Conservation (phyloP, 352 stramenopile genomes). For the Globisporangium iwayamae region DNA sequence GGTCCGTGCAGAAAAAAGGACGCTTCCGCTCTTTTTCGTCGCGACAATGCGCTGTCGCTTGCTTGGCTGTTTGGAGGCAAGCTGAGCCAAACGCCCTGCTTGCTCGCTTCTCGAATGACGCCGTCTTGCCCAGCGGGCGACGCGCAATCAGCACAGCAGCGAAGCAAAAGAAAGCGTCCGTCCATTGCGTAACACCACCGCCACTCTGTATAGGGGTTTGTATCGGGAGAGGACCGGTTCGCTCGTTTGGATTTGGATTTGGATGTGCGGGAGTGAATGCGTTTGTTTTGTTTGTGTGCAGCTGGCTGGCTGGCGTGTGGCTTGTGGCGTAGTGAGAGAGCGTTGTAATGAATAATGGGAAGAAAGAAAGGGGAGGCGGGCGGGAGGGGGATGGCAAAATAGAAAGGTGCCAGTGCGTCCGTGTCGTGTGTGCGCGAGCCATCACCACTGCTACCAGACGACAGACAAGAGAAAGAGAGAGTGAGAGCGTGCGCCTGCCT, state of each 20-base stretch:
- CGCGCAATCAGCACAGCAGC: neutral
- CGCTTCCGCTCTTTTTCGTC: no score
- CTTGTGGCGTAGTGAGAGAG: neutral
- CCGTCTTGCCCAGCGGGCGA: no score
- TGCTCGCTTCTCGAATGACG: neutral
- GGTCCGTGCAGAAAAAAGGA: neutral
- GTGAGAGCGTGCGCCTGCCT: neutral
- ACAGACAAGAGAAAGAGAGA: slow-evolving; percentile 2
- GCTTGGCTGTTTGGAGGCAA: no score
- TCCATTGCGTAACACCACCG: neutral
- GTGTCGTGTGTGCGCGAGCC: neutral
- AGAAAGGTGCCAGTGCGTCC: slow-evolving; percentile 7
- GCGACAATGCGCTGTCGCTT: no score
- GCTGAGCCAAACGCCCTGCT: neutral
- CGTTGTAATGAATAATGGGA: slow-evolving; percentile 4
- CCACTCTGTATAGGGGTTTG: neutral
- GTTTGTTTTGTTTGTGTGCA: neutral
- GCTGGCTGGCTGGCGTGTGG: neutral
- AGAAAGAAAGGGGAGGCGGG: slow-evolving; percentile 4
- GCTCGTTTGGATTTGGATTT: no score
- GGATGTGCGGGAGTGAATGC: neutral
- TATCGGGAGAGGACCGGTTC: neutral
- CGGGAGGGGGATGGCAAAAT: slow-evolving; percentile 2
- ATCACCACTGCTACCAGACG: neutral
- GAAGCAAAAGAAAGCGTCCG: neutral